phyloP scores from a whole-genome alignment of 2,329 filamentous ascomycete genomes.

The Monosporascus sp. region DNA sequence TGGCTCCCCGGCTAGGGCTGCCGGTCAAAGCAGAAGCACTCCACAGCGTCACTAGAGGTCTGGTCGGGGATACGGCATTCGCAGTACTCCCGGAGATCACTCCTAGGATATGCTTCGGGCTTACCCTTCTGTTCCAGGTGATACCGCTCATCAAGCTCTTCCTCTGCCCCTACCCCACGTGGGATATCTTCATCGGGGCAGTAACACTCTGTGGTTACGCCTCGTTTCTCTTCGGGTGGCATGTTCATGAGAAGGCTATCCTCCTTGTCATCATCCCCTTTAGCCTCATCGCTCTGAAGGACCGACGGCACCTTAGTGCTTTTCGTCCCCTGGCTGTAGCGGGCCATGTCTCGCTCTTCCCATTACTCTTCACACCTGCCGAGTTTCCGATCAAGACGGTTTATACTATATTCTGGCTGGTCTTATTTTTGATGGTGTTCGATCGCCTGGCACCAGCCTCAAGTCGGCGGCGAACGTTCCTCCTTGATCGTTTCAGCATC shows the following conservation, averaged over 20 bases:
- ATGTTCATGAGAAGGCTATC: conserved; percentile 97
- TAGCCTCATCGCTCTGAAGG: conserved; percentile 82
- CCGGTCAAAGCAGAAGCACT: conserved; percentile 68
- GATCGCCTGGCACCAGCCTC: conserved; percentile 84
- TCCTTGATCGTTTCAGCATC: conserved; percentile 85
- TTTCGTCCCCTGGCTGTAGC: conserved; percentile 90
- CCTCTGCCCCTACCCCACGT: conserved; percentile 68
- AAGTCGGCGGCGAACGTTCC: conserved; percentile 71
- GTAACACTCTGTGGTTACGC: conserved; percentile 92
- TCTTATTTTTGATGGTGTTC: conserved; percentile 79
- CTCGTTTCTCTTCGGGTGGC: conserved; percentile 96
- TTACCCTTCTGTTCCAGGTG: conserved; percentile 78
- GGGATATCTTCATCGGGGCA: conserved; percentile 84
- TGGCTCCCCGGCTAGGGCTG: conserved; percentile 76
- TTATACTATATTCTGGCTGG: conserved; percentile 89
- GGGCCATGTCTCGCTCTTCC: conserved; percentile 92
- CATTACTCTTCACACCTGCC: conserved; percentile 81
- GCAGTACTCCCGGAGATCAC: conserved; percentile 86
- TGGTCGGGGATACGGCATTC: conserved; percentile 91
- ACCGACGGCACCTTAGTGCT: conserved; percentile 83
- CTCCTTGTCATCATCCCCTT: conserved; percentile 93
- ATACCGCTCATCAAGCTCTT: conserved; percentile 81
- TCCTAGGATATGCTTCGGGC: conserved; percentile 69
- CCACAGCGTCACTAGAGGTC: conserved; percentile 83
- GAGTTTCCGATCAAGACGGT: conserved; percentile 93